Evolutionary conservation across 2,329 filamentous ascomycete species (phyloP), one percentile per base, ranked within the genome.

Genomic region (Aspergillus nomiae): DNA sequence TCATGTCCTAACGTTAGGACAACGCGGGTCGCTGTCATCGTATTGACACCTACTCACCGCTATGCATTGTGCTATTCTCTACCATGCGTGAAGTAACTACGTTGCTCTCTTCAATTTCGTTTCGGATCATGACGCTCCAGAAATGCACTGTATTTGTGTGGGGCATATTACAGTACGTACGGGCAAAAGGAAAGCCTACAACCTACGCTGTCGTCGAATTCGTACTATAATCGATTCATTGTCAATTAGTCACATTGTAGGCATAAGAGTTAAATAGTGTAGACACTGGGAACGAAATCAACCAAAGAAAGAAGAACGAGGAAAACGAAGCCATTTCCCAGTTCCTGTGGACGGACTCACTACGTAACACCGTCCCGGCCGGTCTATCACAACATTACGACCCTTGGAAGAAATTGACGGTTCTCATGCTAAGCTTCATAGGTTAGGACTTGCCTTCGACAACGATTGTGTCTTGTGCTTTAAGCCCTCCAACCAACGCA

Each of bases 401-500:
- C 38, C 38, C 43, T n/a, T 16, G 12, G 19, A 12, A 32, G 28
- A 21, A 28, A 28, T 28, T 28, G 6, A 51, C 14, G 10, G 8
- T 21, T 51, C 32, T 28, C 16, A n/a, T 21, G 28, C 28, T 28
- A 51, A 12, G 8, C 1, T 19, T 32, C 45, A 24, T 48, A 32
- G 9, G 28, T 34, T 46, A 65, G 30, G 36, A 63, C 10, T 57
- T 64, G 16, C 71, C 73, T 55, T 76, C 70, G 36, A 75, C 56
- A 34, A 77, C 81, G 65, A 88, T 85, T 43, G 81, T 80, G 66
- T 86, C 84, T 70, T 86, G 84, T 11, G 85, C 85, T 73, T 81
- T 84, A 24, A 86, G 83, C 8, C 86, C 81, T 3, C 87, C 87
- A 64, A 89, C 86, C 59, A 89, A 74, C 10, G 86, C 84, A 59